Percentiles rank a stretch among this genome's conserved stretches.
phyloP scores from a whole-genome alignment of 208 protist genomes.

The Leishmania guyanensis region DNA sequence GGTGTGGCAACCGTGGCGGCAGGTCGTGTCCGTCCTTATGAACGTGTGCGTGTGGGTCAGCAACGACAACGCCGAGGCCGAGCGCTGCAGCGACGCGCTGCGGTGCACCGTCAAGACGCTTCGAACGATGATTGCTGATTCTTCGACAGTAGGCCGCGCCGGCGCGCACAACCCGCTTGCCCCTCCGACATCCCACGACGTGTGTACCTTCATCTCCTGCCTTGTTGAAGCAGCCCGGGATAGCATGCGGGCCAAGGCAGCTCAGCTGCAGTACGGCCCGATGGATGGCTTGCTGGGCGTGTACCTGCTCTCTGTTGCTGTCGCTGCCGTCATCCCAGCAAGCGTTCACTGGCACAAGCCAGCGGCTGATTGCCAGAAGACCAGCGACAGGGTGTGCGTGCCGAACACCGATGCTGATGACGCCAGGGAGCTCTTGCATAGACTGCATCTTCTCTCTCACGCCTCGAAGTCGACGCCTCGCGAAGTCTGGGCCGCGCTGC shows the following conservation, averaged over 20 bases:
- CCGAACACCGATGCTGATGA: neutral
- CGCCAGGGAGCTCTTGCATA: neutral
- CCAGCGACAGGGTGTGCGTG: neutral
- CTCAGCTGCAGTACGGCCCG: slow-evolving; percentile 59
- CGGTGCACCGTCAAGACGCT: slow-evolving; percentile 18
- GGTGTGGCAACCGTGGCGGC: slow-evolving; percentile 22
- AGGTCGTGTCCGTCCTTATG: slow-evolving; percentile 41
- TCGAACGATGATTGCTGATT: neutral
- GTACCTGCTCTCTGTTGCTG: slow-evolving; percentile 39
- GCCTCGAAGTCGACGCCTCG: slow-evolving; percentile 3
- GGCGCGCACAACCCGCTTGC: neutral
- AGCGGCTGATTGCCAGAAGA: neutral
- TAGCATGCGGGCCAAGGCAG: slow-evolving; percentile 59
- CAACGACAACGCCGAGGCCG: slow-evolving; percentile 75
- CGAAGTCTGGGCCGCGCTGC: slow-evolving; percentile 25
- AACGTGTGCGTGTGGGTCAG: slow-evolving; percentile 78
- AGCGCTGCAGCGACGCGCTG: slow-evolving; percentile 55
- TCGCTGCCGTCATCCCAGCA: slow-evolving; percentile 9
- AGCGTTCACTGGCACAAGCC: neutral
- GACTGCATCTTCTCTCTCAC: slow-evolving; percentile 15
- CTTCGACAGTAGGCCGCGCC: slow-evolving; percentile 2
- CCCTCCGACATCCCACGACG: slow-evolving; percentile 7
- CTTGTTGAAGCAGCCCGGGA: slow-evolving; percentile 39
- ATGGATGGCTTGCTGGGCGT: slow-evolving; percentile 63
- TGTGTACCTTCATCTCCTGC: slow-evolving; percentile 19